These are phyloP conservation scores for Parathielavia hyrcaniae DNA, from an alignment of 495 filamentous ascomycete species.

Conservation along the genomic window DNA sequence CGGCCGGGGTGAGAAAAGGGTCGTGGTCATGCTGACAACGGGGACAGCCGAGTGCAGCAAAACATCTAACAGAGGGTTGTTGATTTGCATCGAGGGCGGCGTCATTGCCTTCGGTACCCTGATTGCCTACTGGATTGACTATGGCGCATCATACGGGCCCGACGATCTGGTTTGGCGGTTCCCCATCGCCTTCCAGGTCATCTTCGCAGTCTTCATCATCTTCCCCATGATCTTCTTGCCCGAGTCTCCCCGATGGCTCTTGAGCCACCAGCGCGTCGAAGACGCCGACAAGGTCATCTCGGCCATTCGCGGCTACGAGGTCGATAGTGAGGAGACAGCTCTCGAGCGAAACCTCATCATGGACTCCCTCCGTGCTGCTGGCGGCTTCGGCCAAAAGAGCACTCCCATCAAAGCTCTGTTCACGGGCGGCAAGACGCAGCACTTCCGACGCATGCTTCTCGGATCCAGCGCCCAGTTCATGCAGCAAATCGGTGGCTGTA, in stretches of 20 bases:
- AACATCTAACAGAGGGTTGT: conserved; percentile 68
- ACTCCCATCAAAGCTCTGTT: conserved; percentile 53
- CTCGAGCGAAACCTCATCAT: conserved; percentile 57
- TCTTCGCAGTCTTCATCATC: conserved; percentile 64
- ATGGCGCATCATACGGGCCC: conserved; percentile 64
- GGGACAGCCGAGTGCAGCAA: conserved; percentile 55
- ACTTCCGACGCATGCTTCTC: conserved; percentile 57
- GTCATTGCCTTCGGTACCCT: conserved; percentile 72
- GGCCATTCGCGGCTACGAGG: conserved; percentile 56
- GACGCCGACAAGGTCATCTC: conserved; percentile 66
- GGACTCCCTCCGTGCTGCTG: conserved; percentile 60
- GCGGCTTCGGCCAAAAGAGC: conserved; percentile 46
- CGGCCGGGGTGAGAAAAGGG: neutral
- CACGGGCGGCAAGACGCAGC: conserved; percentile 58
- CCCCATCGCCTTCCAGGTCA: conserved; percentile 74
- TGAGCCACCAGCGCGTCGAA: conserved; percentile 58
- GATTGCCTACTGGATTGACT: conserved; percentile 81
- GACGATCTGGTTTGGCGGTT: conserved; percentile 66
- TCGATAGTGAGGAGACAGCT: conserved; percentile 50
- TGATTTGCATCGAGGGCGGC: conserved; percentile 80
- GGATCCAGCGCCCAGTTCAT: conserved; percentile 62
- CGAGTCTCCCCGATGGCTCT: conserved; percentile 71
- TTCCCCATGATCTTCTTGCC: conserved; percentile 61
- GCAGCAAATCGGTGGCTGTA: conserved; percentile 72
- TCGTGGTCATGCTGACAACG: neutral